Base-by-base conservation (phyloP, 768 basidiomycete species). In the Kwoniella sp. region DNA sequence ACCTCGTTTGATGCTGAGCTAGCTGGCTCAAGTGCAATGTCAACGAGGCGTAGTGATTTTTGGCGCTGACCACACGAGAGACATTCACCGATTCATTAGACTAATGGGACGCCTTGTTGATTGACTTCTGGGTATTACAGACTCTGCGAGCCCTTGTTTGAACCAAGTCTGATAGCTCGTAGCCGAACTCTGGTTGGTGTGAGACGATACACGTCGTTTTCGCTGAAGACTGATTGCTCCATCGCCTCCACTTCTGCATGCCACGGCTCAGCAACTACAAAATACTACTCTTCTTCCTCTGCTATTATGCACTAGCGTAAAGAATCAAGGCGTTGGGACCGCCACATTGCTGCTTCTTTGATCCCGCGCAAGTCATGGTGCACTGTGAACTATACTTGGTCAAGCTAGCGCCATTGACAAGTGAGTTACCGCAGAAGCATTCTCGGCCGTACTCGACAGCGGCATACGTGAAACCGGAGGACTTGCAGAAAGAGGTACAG, bases 361-460 rank as follows among this genome's bases (percentile, higher is more conserved):
- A 65, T 5, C 73, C 73, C 7, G 63, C 55, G 47, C 73, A 75
- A 12, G 63, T 46, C 73, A 75, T 75, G 47, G 53, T 49, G 21
- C 67, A 67, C 47, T 70, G 59, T 30, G 62, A 27, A 8, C 64
- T 67, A 40, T 56, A 53, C 7, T 50, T 50, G 22, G 44, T 37
- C 25, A 70, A 46, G 10, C 59, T 59, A 21, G 70, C 74, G 12
- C 71, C 71, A 58, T 70, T 70, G 17, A 50, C 56, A 9, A 75
- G 48, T 0, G 24, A 26, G 40, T 63, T 61, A 19, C 71, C 74
- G 27, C 74, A 75, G 59, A 63, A 72, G 56, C 73, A 72, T 58
- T 72, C 64, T 48, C 55, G 52, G 3, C 69, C 69, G 63, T 68
- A 64, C 26, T 70, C 69, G 24, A 70, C 47, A 13, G 59, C 66